phyloP scores from a whole-genome alignment of 441 rosid genomes.

The Kokia cookei region DNA sequence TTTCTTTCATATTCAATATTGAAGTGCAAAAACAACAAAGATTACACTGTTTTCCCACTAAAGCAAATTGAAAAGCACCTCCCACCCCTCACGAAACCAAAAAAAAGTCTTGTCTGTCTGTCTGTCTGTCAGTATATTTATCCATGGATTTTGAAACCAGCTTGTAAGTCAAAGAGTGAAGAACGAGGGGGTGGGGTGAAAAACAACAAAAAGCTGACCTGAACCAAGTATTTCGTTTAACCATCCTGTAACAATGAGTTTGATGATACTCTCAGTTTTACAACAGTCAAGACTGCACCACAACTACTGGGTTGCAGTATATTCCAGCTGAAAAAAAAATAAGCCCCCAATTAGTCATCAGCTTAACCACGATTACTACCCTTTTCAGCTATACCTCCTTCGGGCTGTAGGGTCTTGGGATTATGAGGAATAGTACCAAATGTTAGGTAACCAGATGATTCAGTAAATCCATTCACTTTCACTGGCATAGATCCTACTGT shows the following conservation, averaged over 20 bases:
- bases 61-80: not conserved
- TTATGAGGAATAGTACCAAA: constrained; percentile 66
- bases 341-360: constrained; percentile 3
- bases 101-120: no score
- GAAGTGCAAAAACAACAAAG: not conserved
- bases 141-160: not conserved
- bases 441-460: constrained; percentile 36
- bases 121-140: not conserved
- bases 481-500: constrained; percentile 69
- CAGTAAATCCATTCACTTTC: constrained; percentile 48
- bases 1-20: not conserved
- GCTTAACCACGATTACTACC: not conserved
- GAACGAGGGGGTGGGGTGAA: not conserved
- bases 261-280: constrained; percentile 1
- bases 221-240: not conserved
- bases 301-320: not conserved
- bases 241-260: not conserved
- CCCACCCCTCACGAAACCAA: not conserved
- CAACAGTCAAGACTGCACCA: constrained; percentile 4
- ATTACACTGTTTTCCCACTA: not conserved
- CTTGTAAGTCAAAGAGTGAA: not conserved
- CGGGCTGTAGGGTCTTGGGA: constrained; percentile 35
- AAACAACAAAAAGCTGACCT: not conserved
- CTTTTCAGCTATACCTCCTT: constrained; percentile 15
- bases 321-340: constrained; percentile 3